These are phyloP conservation scores for Diospyros lotus DNA, from an alignment of 148 eudicot species.

Conservation along the genomic window DNA sequence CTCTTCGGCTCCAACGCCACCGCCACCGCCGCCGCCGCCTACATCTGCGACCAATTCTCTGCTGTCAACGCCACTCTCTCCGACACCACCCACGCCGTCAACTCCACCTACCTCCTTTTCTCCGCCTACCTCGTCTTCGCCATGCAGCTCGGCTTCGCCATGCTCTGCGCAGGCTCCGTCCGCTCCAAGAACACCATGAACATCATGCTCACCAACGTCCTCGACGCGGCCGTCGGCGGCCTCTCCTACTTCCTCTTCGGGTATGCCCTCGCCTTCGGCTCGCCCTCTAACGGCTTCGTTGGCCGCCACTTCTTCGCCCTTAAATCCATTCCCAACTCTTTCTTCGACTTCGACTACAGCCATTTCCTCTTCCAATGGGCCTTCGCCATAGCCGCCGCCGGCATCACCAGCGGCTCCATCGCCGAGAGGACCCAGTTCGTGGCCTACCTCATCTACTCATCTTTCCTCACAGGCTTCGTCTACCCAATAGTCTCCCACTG, in stretches of 20 bases:
- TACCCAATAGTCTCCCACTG: constrained; percentile 3
- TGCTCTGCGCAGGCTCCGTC: constrained; percentile 87
- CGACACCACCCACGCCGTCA: constrained; percentile 46
- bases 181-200: constrained; percentile 87
- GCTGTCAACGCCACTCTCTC: constrained; percentile 21
- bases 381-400: constrained; percentile 42
- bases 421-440: constrained; percentile 39
- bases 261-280: constrained; percentile 66
- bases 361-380: constrained; percentile 34
- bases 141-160: constrained; percentile 89
- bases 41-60: constrained; percentile 47
- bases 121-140: constrained; percentile 75
- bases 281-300: constrained; percentile 58
- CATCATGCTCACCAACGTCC: constrained; percentile 81
- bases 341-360: constrained; percentile 26
- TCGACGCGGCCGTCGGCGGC: constrained; percentile 76
- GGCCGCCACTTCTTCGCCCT: constrained; percentile 39
- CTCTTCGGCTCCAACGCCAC: constrained; percentile 39
- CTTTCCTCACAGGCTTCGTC: constrained; percentile 38
- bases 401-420: constrained; percentile 36
- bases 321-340: neutral
- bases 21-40: constrained; percentile 46
- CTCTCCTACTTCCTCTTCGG: constrained; percentile 71
- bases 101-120: constrained; percentile 72
- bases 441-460: constrained; percentile 33